phyloP scores from a whole-genome alignment of 257 asterid genomes.

The Nicotiana knightiana region DNA sequence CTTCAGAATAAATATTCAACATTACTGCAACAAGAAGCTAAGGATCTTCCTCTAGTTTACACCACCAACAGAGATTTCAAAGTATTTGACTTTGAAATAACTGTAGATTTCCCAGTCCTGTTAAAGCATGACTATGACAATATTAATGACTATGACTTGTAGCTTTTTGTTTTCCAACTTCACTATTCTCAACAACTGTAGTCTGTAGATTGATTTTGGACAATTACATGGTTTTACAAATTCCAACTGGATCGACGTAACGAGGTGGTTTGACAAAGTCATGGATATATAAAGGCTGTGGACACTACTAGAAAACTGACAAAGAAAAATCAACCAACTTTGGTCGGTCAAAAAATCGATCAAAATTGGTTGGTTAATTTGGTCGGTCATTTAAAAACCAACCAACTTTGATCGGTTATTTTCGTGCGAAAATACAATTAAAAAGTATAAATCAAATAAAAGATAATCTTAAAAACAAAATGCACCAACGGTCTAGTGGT shows the following conservation, averaged over 20 bases:
- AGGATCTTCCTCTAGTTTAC: not conserved
- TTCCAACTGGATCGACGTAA: not conserved
- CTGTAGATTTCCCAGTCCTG: not conserved
- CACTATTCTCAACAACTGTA: not conserved
- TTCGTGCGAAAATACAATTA: too few species aligned
- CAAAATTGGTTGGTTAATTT: too few species aligned
- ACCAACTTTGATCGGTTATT: too few species aligned
- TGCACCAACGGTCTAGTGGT: too few species aligned
- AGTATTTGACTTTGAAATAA: not conserved
- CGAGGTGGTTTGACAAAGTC: not conserved
- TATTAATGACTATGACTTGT: not conserved
- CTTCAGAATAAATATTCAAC: too few species aligned
- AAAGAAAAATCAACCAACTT: too few species aligned
- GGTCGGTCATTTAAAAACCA: too few species aligned
- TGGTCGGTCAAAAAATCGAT: too few species aligned
- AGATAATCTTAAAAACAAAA: too few species aligned
- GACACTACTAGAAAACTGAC: not conserved
- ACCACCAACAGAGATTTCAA: not conserved
- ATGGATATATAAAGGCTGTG: not conserved
- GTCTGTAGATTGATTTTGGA: not conserved
- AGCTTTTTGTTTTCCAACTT: conserved; percentile 1
- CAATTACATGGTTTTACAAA: not conserved
- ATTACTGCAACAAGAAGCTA: not conserved
- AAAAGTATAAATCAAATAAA: too few species aligned
- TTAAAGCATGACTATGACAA: not conserved